Conservation (phyloP, 2,329 filamentous ascomycete genomes). For the Pestalotiopsis sp. region DNA sequence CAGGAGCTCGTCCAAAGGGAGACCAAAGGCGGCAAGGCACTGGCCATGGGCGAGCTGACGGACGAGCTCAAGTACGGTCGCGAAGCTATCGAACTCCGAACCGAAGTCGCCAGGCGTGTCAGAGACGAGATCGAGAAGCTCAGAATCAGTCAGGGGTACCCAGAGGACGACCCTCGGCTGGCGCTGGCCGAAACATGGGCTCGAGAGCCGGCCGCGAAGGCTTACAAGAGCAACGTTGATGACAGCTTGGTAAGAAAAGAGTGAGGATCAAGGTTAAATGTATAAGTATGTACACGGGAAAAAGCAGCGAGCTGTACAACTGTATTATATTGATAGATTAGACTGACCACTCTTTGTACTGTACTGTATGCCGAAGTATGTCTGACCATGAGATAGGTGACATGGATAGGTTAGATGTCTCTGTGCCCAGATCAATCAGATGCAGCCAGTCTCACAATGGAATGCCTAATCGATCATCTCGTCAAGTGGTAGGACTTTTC, state of each 20-base stretch:
- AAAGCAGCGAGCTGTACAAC: not conserved
- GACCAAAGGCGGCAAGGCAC: conserved; percentile 17
- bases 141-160: conserved; percentile 69
- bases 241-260: conserved; percentile 48
- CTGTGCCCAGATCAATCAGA: no score
- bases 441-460: no score
- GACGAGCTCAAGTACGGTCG: conserved; percentile 70
- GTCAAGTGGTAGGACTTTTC: no score
- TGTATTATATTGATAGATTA: not conserved
- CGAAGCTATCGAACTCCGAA: conserved; percentile 78
- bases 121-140: conserved; percentile 81
- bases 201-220: conserved; percentile 48
- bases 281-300: not conserved
- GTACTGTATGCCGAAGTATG: no score
- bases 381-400: no score
- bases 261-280: conserved; percentile 11
- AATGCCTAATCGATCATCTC: no score
- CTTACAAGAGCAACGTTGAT: conserved; percentile 57
- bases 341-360: not conserved
- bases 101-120: conserved; percentile 79
- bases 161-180: conserved; percentile 79
- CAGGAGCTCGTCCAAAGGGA: conserved; percentile 59
- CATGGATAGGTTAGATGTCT: no score
- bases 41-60: conserved; percentile 60
- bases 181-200: conserved; percentile 83